A percentile compares a stretch with the other conserved stretches of the same genome.
phyloP scores from a whole-genome alignment of 1,284 basidiomycete species.

The Sphaerobolus stellatus region DNA sequence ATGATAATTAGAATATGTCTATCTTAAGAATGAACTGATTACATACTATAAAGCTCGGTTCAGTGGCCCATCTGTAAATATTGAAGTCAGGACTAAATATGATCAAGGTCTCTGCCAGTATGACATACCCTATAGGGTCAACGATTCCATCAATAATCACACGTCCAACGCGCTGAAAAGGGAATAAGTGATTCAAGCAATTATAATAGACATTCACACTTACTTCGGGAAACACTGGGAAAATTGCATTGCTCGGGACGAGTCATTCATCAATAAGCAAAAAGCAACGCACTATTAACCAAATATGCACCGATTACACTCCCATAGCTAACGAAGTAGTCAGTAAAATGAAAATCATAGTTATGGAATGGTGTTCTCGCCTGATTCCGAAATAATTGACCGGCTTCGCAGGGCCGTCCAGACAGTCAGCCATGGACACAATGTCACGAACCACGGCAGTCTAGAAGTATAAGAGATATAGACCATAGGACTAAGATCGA shows the following conservation, averaged over 20 bases:
- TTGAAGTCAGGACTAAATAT: neutral
- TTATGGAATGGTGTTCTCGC: neutral
- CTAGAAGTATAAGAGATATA: neutral
- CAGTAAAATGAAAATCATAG: neutral
- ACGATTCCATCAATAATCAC: conserved; percentile 4
- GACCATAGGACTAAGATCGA: neutral
- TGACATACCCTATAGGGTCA: neutral
- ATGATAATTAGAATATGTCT: no score
- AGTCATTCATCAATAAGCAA: neutral
- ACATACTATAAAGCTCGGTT: neutral
- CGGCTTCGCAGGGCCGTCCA: conserved; percentile 11
- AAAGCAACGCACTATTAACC: conserved; percentile 10
- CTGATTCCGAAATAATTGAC: conserved; percentile 19
- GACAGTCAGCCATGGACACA: conserved; percentile 13
- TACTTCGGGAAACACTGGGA: conserved; percentile 9
- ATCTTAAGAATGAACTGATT: neutral
- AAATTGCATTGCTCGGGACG: no score
- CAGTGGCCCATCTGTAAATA: conserved; percentile 1
- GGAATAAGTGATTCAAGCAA: neutral
- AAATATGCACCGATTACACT: conserved; percentile 16
- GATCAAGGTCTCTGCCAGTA: neutral
- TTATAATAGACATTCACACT: neutral
- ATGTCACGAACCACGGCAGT: conserved; percentile 14
- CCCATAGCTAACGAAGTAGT: conserved; percentile 14
- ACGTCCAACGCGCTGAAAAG: neutral